These are phyloP conservation scores for Sisymbrium altissimum DNA, from an alignment of 345 rosid genomes.

Conservation along the genomic window DNA sequence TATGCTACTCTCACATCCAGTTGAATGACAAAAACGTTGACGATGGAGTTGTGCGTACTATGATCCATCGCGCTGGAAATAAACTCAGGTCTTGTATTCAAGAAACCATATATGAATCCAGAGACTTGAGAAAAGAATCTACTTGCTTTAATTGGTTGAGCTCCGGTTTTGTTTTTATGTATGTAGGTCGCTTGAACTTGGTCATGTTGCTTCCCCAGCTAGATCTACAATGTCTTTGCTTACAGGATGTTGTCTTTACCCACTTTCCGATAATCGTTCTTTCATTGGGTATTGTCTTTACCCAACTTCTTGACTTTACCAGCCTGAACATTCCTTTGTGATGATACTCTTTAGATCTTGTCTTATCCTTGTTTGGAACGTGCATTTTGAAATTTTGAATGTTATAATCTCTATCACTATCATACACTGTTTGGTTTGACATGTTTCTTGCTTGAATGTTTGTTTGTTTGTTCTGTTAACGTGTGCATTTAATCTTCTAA, in stretches of 20 bases:
- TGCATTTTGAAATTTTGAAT: not conserved
- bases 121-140: no score
- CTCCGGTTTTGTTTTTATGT: not conserved
- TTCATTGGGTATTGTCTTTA: not conserved
- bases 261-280: slow-evolving; percentile 31
- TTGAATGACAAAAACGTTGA: slow-evolving; percentile 53
- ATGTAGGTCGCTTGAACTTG: slow-evolving; percentile 65
- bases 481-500: not conserved
- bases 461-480: not conserved
- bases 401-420: not conserved
- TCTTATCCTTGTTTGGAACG: not conserved
- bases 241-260: slow-evolving; percentile 59
- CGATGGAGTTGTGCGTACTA: slow-evolving; percentile 56
- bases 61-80: slow-evolving; percentile 73
- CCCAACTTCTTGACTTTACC: not conserved
- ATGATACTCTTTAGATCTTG: no score
- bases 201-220: slow-evolving; percentile 50
- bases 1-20: slow-evolving; percentile 61
- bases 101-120: not conserved
- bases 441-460: not conserved
- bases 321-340: not conserved
- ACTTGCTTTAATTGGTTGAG: no score
- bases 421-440: not conserved
- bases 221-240: slow-evolving; percentile 41
- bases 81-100: slow-evolving; percentile 44